Evolutionary conservation across 2,329 filamentous ascomycete species (phyloP), one percentile per base, ranked within the genome.

Genomic region (Colletotrichum sp.): DNA sequence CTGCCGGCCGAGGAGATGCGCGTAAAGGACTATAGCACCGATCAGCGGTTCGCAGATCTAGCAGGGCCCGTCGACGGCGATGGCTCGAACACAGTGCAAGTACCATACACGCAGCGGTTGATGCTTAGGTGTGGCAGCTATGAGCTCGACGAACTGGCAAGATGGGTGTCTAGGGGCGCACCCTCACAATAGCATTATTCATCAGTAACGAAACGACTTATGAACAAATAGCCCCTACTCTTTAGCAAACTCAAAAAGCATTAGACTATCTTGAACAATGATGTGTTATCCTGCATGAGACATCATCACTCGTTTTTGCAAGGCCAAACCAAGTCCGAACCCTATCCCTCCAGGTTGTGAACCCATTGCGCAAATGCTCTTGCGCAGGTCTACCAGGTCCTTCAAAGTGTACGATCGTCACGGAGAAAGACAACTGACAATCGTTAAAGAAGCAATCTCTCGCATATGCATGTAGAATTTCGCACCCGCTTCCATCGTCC

Each of bases 1-100:
- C 30, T 76, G n/a, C 73, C 73, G 44, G 70, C 73, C 6, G 73
- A 76, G 21, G 73, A 76, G 64, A 76, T 76, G 73, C 73, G 73
- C 21, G 70, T 76, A n/a, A 73, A 55, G 21, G 73, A 76, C 26
- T 76, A 69, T 10, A 21, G 30, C 10, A 44, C 28, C 32, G 73
- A 76, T 28, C 24, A 39, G 15, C 70, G 73, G 16, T 73, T 76
- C 18, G 55, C 69, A 0, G 70, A 73, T 34, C 24, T 76, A 32
- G 18, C 55, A 10, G 10, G 21, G 1, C 5, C 60, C 2, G 30
- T 24, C 28, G 39, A 32, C 1, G 62, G 6, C 32, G 30, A 55
- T 3, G 3, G 8, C 26, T 15, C 21, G 36, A 57, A 8, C 8
- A 39, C 28, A n/a, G 44, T 26, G 6, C 63, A 65, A 28, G 70